Percentiles rank a stretch among this genome's conserved stretches.
Evolutionary conservation across 768 basidiomycete genomes (phyloP).

Genomic region (Kwoniella shandongensis): DNA sequence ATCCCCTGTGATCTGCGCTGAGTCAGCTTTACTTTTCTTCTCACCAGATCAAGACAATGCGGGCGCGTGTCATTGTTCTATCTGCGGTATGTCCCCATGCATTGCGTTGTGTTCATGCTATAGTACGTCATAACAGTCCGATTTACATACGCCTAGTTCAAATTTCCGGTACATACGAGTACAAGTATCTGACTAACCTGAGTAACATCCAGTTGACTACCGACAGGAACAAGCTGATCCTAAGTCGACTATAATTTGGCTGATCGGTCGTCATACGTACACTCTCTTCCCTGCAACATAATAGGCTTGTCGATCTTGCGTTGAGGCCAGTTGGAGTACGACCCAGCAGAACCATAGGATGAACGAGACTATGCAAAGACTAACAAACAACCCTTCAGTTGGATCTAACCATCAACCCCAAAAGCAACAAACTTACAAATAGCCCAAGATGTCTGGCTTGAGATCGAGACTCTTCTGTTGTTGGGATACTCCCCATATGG

Average conservation of each 20-base stretch:
- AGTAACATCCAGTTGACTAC: too few species aligned
- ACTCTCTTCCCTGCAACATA: constrained; percentile 9
- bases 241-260: too few species aligned
- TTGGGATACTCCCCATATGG: constrained; percentile 9
- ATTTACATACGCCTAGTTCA: too few species aligned
- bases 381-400: not conserved
- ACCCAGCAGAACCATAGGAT: constrained; percentile 26
- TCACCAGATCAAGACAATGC: not conserved
- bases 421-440: constrained; percentile 21
- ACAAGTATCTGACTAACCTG: too few species aligned
- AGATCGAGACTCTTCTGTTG: constrained; percentile 8
- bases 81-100: constrained; percentile 3
- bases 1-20: constrained; percentile 5
- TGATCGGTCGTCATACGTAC: constrained; percentile 3
- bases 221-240: too few species aligned
- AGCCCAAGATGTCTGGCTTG: constrained; percentile 25
- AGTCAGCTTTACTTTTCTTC: not conserved
- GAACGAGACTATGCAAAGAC: constrained; percentile 25
- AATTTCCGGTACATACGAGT: too few species aligned
- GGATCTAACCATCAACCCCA: not conserved
- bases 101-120: not conserved
- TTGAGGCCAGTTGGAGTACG: constrained; percentile 9
- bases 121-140: too few species aligned
- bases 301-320: constrained; percentile 10
- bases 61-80: not conserved